phyloP scores from a whole-genome alignment of 169 alveolate species.

The Plasmodium yoelii region DNA sequence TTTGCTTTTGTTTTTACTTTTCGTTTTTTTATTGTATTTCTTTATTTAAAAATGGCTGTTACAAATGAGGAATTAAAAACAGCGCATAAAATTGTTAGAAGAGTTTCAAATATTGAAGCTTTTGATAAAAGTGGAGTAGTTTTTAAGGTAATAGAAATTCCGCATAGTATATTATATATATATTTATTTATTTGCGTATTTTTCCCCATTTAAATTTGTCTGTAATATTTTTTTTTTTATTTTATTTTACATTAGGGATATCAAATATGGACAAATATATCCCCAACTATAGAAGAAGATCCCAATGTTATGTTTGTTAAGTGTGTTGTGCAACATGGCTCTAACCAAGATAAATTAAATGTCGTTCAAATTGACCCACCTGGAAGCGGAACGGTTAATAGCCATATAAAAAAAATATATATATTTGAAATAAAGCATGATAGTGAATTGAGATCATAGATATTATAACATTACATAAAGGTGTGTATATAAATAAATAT shows the following conservation, averaged over 20 bases:
- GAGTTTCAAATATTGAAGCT: conserved; percentile 71
- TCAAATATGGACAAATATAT: conserved; percentile 92
- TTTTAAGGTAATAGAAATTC: conserved; percentile 32
- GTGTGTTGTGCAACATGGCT: conserved; percentile 92
- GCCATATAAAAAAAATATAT: not conserved
- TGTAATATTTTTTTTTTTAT: not conserved
- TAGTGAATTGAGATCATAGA: not conserved
- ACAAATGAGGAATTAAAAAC: conserved; percentile 75
- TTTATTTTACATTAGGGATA: conserved; percentile 85
- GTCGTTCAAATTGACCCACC: conserved; percentile 91
- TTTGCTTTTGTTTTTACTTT: not conserved
- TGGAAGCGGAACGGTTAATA: conserved; percentile 67
- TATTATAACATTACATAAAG: not conserved
- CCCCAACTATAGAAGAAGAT: conserved; percentile 91
- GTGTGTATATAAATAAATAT: not conserved
- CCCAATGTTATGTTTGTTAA: conserved; percentile 92
- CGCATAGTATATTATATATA: not conserved
- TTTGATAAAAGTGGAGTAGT: conserved; percentile 71
- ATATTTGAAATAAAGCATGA: not conserved
- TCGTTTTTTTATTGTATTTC: conserved; percentile 6
- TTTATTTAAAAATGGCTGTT: conserved; percentile 55
- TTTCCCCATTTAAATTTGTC: not conserved
- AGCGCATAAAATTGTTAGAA: conserved; percentile 66
- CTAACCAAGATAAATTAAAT: conserved; percentile 83
- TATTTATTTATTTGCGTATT: not conserved